Evolutionary conservation across 1,139 yeast genomes (phyloP), one percentile per base, ranked within the genome.

Genomic region (Zygoascus sp.): DNA sequence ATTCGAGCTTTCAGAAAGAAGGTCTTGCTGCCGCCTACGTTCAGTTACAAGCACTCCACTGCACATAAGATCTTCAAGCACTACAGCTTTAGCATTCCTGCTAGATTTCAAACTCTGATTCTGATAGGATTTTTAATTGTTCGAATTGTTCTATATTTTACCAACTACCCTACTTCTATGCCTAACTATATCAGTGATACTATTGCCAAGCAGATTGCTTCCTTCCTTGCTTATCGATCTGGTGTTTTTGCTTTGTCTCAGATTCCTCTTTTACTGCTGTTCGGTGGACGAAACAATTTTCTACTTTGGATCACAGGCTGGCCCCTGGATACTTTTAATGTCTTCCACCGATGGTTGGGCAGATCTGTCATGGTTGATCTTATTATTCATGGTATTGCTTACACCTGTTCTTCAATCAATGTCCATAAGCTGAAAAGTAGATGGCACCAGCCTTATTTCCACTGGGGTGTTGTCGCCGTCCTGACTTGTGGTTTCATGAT

Each of bases 271-370:
- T 58, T 77, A 39, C 66, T 79, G 17, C 62, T 81, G 39, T 79
- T 81, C 60, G 79, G 81, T 9, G 84, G 85, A 15, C 70, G 87
- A 67, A 84, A 84, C 62, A 84, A 83, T 60, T 65, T 83, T 45
- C 63, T 84, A 57, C 77, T 79, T 53, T 73, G 76, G 71, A 43
- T 80, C 37, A 80, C 88, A 2, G 85, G 88, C 38, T 81, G 88
- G 83, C 70, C 77, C 20, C 75, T 75, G 55, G 68, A 80, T 2
- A 73, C 85, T 40, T 82, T 83, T 60, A 68, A 80, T 49, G 68
- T 76, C 19, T 74, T 79, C 61, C 94, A 85, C 64, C 78, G 81
- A 57, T 81, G 86, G 83, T 59, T 79, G 5, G 78, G 81, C 1
- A 73, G 92, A 63, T 62, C 76, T 3, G 63, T 76, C 16, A 66